Evolutionary conservation across 345 rosid species (phyloP).

Genomic region (Sisymbrium altissimum): DNA sequence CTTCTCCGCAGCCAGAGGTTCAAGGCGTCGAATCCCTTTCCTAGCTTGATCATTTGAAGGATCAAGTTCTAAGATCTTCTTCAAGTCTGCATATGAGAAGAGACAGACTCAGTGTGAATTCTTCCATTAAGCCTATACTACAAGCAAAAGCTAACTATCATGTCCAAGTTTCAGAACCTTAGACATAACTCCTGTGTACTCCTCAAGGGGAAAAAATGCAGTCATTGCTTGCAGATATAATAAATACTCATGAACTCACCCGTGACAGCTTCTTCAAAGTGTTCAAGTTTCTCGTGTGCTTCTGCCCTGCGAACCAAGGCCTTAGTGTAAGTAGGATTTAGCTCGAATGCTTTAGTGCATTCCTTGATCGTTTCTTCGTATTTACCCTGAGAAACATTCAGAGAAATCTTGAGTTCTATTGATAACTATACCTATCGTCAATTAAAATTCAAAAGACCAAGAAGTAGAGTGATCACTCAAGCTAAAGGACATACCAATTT

Average conservation of each 20-base stretch:
- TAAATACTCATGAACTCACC: constrained; percentile 43
- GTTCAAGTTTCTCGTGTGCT: constrained; percentile 84
- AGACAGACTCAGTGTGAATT: not conserved
- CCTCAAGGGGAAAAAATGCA: not conserved
- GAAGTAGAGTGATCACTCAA: not conserved
- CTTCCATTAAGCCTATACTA: not conserved
- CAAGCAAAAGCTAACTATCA: not conserved
- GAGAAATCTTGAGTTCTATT: not conserved
- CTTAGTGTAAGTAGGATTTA: constrained; percentile 74
- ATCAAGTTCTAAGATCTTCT: constrained; percentile 77
- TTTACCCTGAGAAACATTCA: constrained; percentile 49
- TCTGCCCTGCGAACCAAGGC: constrained; percentile 79
- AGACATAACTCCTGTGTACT: not conserved
- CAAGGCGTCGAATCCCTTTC: constrained; percentile 62
- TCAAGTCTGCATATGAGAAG: constrained; percentile 54
- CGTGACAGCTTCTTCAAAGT: constrained; percentile 80
- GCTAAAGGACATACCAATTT: constrained; percentile 54
- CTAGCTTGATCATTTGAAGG: constrained; percentile 74
- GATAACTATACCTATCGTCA: not conserved
- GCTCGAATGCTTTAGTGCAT: constrained; percentile 75
- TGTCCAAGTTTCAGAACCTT: not conserved
- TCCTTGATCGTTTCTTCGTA: constrained; percentile 77
- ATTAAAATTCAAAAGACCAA: not conserved
- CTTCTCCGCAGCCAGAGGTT: constrained; percentile 86
- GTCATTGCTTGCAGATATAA: not conserved